A percentile compares a stretch with the other conserved stretches of the same genome.
phyloP scores from a whole-genome alignment of 192 early-diverging fungal genomes.

The Coemansia nantahalensis region DNA sequence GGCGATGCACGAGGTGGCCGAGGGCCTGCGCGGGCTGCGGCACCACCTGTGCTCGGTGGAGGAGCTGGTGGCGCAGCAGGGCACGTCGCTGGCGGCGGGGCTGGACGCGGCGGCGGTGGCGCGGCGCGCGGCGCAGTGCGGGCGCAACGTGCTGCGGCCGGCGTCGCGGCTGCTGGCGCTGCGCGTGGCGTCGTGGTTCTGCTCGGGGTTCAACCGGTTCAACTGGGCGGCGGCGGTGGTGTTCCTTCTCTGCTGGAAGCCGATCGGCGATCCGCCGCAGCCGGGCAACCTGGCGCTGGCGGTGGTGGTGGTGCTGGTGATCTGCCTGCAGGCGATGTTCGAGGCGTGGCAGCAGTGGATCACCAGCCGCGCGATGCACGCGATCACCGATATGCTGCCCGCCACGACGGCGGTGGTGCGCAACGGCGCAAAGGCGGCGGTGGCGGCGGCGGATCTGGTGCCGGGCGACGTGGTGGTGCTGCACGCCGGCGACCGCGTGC shows the following conservation, averaged over 20 bases:
- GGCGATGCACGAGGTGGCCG: constrained; percentile 21
- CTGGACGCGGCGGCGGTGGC: constrained; percentile 19
- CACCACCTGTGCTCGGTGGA: constrained; percentile 24
- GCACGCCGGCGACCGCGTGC: constrained; percentile 66
- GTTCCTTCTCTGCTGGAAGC: constrained; percentile 64
- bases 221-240: constrained; percentile 68
- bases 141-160: constrained; percentile 19
- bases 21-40: constrained; percentile 17
- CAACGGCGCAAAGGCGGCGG: constrained; percentile 51
- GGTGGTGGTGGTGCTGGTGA: constrained; percentile 61
- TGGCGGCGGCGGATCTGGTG: constrained; percentile 62
- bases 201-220: constrained; percentile 70
- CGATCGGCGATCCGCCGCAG: constrained; percentile 57
- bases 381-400: constrained; percentile 71
- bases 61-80: constrained; percentile 19
- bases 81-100: constrained; percentile 19
- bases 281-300: constrained; percentile 59
- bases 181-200: constrained; percentile 47
- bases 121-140: constrained; percentile 5
- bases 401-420: constrained; percentile 65
- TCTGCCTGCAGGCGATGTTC: constrained; percentile 66
- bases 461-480: constrained; percentile 74
- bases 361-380: constrained; percentile 64
- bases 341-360: constrained; percentile 70
- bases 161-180: constrained; percentile 2